phyloP scores from a whole-genome alignment of 2,329 filamentous ascomycete species.

The Thielaviopsis musarum region DNA sequence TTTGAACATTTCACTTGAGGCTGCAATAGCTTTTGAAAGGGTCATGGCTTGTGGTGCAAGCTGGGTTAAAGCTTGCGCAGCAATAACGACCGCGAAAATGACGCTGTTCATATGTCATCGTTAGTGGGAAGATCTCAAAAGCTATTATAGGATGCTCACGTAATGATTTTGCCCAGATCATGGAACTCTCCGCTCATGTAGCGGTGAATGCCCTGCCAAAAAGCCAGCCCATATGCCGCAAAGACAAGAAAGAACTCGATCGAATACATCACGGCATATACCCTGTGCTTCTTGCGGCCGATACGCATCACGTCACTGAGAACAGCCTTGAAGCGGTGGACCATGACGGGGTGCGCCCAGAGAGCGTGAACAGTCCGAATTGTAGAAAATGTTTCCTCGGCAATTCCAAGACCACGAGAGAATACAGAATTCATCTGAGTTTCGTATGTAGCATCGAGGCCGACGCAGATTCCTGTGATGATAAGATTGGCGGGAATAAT shows the following conservation, averaged over 20 bases:
- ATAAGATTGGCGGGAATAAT: conserved; percentile 29
- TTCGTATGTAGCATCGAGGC: conserved; percentile 26
- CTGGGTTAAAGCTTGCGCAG: conserved; percentile 27
- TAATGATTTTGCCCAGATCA: conserved; percentile 29
- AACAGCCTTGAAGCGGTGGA: conserved; percentile 24
- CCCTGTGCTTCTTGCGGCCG: conserved; percentile 26
- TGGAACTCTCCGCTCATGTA: conserved; percentile 27
- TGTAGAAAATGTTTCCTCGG: conserved; percentile 31
- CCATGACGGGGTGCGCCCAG: conserved; percentile 28
- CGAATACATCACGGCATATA: conserved; percentile 28
- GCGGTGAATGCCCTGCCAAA: conserved; percentile 35
- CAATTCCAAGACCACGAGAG: conserved; percentile 25
- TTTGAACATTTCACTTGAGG: conserved; percentile 29
- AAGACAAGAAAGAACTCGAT: conserved; percentile 31
- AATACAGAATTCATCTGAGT: conserved; percentile 27
- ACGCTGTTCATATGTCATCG: conserved; percentile 19
- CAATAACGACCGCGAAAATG: conserved; percentile 30
- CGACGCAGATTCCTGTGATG: conserved; percentile 22
- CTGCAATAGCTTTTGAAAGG: conserved; percentile 29
- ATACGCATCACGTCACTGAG: conserved; percentile 24
- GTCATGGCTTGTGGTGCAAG: conserved; percentile 30
- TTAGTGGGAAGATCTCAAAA: not conserved
- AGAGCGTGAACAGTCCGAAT: conserved; percentile 35
- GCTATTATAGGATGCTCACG: conserved; percentile 17
- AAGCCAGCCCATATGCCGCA: conserved; percentile 29